Conservation (phyloP, 768 basidiomycete genomes). For the Tricholoma hemisulphureum region DNA sequence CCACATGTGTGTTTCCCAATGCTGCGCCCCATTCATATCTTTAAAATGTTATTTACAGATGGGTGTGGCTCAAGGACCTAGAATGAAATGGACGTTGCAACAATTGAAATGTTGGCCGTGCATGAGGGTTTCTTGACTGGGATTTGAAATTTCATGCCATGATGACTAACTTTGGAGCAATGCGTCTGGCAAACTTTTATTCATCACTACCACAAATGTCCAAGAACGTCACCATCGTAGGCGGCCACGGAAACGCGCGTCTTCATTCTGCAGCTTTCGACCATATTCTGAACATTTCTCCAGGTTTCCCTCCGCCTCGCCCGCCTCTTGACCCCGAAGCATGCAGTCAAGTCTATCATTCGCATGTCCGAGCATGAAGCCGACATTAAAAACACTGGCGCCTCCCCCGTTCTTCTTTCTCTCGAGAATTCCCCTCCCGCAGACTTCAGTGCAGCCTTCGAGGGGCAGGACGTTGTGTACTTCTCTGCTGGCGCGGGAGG, state of each 20-base stretch:
- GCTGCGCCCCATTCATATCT: no score
- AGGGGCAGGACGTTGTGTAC: conserved; percentile 41
- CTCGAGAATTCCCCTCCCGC: conserved; percentile 51
- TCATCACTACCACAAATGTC: conserved; percentile 14
- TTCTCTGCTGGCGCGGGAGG: conserved; percentile 55
- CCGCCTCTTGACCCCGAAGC: conserved; percentile 41
- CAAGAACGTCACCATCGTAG: conserved; percentile 50
- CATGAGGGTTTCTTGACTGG: no score
- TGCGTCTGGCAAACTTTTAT: no score
- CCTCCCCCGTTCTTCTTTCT: conserved; percentile 52
- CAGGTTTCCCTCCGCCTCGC: conserved; percentile 52
- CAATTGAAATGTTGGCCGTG: no score
- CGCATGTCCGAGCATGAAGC: conserved; percentile 44
- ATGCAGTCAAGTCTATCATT: conserved; percentile 55
- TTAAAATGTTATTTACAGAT: no score
- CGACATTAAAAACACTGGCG: conserved; percentile 44
- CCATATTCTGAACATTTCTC: neutral
- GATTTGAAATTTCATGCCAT: no score
- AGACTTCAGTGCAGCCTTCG: conserved; percentile 48
- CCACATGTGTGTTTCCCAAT: no score
- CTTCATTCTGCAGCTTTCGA: no score
- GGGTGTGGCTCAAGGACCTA: no score
- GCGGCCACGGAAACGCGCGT: conserved; percentile 56
- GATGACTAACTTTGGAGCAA: no score
- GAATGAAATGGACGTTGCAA: no score